phyloP scores from a whole-genome alignment of 2,329 filamentous ascomycete genomes.

The Verticillium longisporum region DNA sequence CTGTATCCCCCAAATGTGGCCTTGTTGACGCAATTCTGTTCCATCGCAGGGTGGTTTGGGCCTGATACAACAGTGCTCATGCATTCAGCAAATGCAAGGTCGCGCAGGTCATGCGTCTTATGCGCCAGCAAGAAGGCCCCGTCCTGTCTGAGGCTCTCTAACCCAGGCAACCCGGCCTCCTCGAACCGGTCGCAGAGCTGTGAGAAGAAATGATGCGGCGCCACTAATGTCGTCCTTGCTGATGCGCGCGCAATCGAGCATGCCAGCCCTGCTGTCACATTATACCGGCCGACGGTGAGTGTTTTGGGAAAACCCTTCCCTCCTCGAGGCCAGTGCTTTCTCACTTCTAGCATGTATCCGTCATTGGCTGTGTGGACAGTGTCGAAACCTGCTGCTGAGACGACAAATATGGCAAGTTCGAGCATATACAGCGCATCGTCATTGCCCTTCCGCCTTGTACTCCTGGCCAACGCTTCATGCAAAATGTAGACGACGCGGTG shows the following conservation, averaged over 20 bases:
- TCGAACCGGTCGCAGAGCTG: conserved; percentile 33
- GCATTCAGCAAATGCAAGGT: conserved; percentile 47
- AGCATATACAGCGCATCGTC: conserved; percentile 3
- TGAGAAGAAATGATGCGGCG: conserved; percentile 28
- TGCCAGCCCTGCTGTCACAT: conserved; percentile 29
- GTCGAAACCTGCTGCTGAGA: neutral
- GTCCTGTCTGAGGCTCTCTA: conserved; percentile 33
- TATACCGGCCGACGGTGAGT: conserved; percentile 16
- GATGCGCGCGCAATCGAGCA: conserved; percentile 41
- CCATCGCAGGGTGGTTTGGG: neutral
- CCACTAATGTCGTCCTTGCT: conserved; percentile 30
- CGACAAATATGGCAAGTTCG: conserved; percentile 5
- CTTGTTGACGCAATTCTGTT: neutral
- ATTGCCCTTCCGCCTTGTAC: neutral
- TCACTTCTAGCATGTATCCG: neutral
- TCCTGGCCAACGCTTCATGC: conserved; percentile 4
- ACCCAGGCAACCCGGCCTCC: conserved; percentile 21
- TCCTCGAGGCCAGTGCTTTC: neutral
- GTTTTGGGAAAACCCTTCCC: neutral
- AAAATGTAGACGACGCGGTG: conserved; percentile 2
- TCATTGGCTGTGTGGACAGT: too few relatives aligned
- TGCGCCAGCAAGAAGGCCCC: conserved; percentile 45
- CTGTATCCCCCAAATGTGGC: conserved; percentile 30
- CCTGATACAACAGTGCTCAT: neutral
- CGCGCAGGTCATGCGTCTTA: conserved; percentile 43